Conservation (phyloP, 2,329 filamentous ascomycete genomes). For the Penicillium sp. region DNA sequence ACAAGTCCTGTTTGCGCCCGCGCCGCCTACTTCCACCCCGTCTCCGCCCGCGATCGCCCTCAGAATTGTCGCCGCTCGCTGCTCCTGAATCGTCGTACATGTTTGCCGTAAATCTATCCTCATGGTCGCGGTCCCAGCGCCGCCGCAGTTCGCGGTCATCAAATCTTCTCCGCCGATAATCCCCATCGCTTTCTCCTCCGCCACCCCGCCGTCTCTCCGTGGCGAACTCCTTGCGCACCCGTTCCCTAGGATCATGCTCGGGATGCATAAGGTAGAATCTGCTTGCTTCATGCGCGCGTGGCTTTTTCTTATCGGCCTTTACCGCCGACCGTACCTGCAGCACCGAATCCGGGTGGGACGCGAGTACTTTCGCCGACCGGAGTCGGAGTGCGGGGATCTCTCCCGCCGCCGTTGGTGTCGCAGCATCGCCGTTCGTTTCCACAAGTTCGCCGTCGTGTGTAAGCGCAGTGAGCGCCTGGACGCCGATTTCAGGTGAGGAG, state of each 20-base stretch:
- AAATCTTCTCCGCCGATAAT: conserved; percentile 60
- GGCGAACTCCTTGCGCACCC: conserved; percentile 60
- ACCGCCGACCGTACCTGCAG: conserved; percentile 77
- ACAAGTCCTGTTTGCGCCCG: conserved; percentile 38
- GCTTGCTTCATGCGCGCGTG: conserved; percentile 78
- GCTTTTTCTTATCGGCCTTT: conserved; percentile 76
- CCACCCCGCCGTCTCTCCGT: conserved; percentile 49
- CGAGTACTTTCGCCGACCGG: conserved; percentile 71
- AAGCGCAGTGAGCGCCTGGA: conserved; percentile 59
- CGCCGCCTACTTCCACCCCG: conserved; percentile 29
- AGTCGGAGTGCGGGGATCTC: conserved; percentile 66
- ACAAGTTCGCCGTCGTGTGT: conserved; percentile 40
- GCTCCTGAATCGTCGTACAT: conserved; percentile 78
- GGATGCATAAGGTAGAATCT: conserved; percentile 92
- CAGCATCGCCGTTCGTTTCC: conserved; percentile 29
- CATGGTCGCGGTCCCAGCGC: conserved; percentile 53
- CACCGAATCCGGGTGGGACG: conserved; percentile 69
- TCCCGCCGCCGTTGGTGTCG: conserved; percentile 24
- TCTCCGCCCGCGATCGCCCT: conserved; percentile 39
- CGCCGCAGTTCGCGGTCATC: conserved; percentile 61
- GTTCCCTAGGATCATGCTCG: conserved; percentile 81
- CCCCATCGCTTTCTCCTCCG: conserved; percentile 44
- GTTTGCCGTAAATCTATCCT: conserved; percentile 70
- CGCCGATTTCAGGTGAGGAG: conserved; percentile 58
- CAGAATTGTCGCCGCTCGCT: conserved; percentile 32